Evolutionary conservation across 1,284 basidiomycete species (phyloP).

Genomic region (Gomphus sp.): DNA sequence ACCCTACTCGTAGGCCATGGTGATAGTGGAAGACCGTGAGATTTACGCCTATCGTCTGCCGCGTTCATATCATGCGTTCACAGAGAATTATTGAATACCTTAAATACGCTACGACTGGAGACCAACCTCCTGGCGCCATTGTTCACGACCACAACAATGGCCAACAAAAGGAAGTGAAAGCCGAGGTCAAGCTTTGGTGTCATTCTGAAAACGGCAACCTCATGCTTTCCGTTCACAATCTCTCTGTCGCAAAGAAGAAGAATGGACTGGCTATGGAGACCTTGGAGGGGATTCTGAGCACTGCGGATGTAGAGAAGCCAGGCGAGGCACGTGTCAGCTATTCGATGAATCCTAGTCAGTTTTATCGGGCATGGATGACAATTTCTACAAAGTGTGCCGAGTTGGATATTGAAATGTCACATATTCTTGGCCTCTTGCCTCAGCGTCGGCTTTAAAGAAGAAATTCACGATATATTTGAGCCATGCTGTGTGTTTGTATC

Average conservation of each 20-base stretch:
- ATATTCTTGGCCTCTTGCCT: conserved; percentile 91
- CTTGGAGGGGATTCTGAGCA: conserved; percentile 82
- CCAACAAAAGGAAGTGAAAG: conserved; percentile 97
- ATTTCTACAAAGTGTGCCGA: conserved; percentile 97
- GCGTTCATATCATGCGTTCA: background rate
- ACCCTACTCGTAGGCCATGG: conserved; percentile 99
- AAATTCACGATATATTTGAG: conserved; percentile 98
- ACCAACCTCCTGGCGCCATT: conserved; percentile 96
- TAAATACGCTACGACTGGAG: conserved; percentile 97
- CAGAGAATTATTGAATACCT: conserved; percentile 96
- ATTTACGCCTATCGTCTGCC: background rate
- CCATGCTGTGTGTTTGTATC: conserved; percentile 62
- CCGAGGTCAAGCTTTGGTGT: conserved; percentile 94
- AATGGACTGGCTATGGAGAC: conserved; percentile 95
- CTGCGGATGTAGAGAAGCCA: conserved; percentile 62
- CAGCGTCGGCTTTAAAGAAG: conserved; percentile 89
- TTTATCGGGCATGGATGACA: conserved; percentile 15
- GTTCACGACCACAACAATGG: conserved; percentile 99
- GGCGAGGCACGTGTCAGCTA: conserved; percentile 52
- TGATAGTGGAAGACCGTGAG: conserved; percentile 92
- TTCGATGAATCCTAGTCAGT: background rate
- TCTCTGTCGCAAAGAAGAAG: conserved; percentile 94
- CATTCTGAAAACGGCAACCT: conserved; percentile 77
- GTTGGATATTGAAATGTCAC: conserved; percentile 91
- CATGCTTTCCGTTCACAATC: conserved; percentile 90